phyloP scores from a whole-genome alignment of 2,329 filamentous ascomycete species.

The Cryphonectria japonica region DNA sequence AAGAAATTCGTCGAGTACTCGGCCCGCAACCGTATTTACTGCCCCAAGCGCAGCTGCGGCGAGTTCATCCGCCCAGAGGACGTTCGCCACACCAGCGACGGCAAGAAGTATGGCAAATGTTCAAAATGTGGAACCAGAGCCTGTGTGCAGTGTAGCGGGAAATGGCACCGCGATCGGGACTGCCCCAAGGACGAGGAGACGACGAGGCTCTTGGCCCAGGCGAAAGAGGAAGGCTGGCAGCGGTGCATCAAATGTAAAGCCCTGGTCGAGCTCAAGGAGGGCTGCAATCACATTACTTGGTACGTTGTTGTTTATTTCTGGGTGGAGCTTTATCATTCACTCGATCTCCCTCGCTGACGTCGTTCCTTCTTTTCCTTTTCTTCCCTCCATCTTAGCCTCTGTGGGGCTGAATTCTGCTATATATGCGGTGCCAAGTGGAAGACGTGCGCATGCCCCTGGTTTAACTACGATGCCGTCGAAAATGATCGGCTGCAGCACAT shows the following conservation, averaged over 20 bases:
- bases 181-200: conserved; percentile 75
- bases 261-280: conserved; percentile 79
- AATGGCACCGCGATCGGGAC: conserved; percentile 70
- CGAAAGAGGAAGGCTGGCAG: conserved; percentile 72
- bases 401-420: conserved; percentile 86
- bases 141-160: conserved; percentile 73
- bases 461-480: conserved; percentile 64
- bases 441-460: conserved; percentile 80
- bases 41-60: conserved; percentile 72
- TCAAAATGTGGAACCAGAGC: conserved; percentile 73
- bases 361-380: not conserved
- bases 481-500: conserved; percentile 59
- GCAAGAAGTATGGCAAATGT: conserved; percentile 71
- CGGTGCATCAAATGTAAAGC: conserved; percentile 74
- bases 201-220: conserved; percentile 64
- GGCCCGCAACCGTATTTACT: conserved; percentile 76
- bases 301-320: conserved; percentile 45
- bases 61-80: conserved; percentile 78
- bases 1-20: conserved; percentile 78
- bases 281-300: conserved; percentile 90
- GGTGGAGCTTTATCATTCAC: not conserved
- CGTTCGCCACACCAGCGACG: conserved; percentile 61
- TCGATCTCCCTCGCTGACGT: not conserved
- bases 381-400: conserved; percentile 55
- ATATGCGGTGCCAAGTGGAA: conserved; percentile 83